These are phyloP conservation scores for Cutaneotrichosporon sp. DNA, from an alignment of 1,284 basidiomycete species.

Conservation along the genomic window DNA sequence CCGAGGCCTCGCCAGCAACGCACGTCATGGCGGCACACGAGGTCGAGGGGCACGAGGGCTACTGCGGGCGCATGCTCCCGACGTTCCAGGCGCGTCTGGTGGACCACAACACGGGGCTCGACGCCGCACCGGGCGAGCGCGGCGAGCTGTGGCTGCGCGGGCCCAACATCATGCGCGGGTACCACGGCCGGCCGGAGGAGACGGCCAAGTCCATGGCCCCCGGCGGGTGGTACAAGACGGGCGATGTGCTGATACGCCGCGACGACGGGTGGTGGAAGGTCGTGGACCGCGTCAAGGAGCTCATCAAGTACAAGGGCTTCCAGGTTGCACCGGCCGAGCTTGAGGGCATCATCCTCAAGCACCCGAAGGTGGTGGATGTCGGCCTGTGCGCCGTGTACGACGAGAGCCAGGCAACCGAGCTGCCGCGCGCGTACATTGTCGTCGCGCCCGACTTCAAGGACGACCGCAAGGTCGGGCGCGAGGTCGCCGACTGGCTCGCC, in stretches of 20 bases:
- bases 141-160: slow-evolving; percentile 83
- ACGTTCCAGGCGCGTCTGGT: slow-evolving; percentile 77
- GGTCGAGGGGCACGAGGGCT: slow-evolving; percentile 56
- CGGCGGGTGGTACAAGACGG: slow-evolving; percentile 77
- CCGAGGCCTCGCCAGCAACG: slow-evolving; percentile 55
- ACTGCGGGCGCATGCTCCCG: slow-evolving; percentile 71
- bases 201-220: slow-evolving; percentile 66
- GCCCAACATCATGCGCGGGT: slow-evolving; percentile 70
- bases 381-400: slow-evolving; percentile 70
- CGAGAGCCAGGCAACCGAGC: slow-evolving; percentile 62
- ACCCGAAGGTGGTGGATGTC: slow-evolving; percentile 68
- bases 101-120: slow-evolving; percentile 37
- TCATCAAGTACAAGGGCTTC: slow-evolving; percentile 70
- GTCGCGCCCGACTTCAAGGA: not conserved
- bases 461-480: slow-evolving; percentile 1
- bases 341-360: slow-evolving; percentile 69
- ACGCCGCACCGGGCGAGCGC: slow-evolving; percentile 60
- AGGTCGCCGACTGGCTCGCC: slow-evolving; percentile 51
- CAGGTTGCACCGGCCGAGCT: slow-evolving; percentile 81
- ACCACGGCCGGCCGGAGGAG: slow-evolving; percentile 65
- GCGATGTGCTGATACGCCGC: slow-evolving; percentile 68
- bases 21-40: slow-evolving; percentile 33
- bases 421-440: slow-evolving; percentile 35
- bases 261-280: slow-evolving; percentile 60
- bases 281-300: slow-evolving; percentile 64